Evolutionary conservation across 352 stramenopile species (phyloP).

Genomic region (Phytophthora pisi): DNA sequence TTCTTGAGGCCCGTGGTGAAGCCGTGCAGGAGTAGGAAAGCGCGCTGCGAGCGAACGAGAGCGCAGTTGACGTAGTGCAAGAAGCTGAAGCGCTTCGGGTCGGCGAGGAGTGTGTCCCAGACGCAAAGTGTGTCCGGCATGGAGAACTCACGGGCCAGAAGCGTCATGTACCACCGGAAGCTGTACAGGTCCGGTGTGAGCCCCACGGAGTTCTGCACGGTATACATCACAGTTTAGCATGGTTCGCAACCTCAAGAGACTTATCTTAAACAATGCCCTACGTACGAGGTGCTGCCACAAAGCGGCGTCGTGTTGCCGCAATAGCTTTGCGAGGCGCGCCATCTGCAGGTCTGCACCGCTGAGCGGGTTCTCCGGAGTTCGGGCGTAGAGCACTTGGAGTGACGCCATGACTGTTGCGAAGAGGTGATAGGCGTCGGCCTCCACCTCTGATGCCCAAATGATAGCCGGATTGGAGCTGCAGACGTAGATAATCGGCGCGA

Average conservation of each 20-base stretch:
- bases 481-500: conserved; percentile 83
- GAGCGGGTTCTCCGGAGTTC: conserved; percentile 43
- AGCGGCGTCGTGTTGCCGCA: conserved; percentile 64
- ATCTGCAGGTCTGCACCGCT: conserved; percentile 68
- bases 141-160: conserved; percentile 64
- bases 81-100: conserved; percentile 71
- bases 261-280: not conserved
- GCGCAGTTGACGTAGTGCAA: conserved; percentile 71
- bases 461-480: conserved; percentile 63
- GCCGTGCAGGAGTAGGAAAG: conserved; percentile 38
- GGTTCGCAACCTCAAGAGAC: not conserved
- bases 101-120: conserved; percentile 66
- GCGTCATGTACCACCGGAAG: conserved; percentile 78
- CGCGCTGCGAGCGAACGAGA: conserved; percentile 57
- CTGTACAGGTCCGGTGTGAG: conserved; percentile 69
- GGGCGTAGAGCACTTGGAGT: conserved; percentile 53
- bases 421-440: conserved; percentile 60
- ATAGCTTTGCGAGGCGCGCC: conserved; percentile 45
- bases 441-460: conserved; percentile 40
- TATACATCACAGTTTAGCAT: conserved; percentile 6
- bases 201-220: conserved; percentile 62
- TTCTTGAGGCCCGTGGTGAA: conserved; percentile 52
- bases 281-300: conserved; percentile 74
- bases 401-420: conserved; percentile 60
- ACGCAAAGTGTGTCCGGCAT: conserved; percentile 60